Evolutionary conservation across 73 alveolate genomes (phyloP), one percentile per base, ranked within the genome.

Genomic region (Paramecium caudatum): DNA sequence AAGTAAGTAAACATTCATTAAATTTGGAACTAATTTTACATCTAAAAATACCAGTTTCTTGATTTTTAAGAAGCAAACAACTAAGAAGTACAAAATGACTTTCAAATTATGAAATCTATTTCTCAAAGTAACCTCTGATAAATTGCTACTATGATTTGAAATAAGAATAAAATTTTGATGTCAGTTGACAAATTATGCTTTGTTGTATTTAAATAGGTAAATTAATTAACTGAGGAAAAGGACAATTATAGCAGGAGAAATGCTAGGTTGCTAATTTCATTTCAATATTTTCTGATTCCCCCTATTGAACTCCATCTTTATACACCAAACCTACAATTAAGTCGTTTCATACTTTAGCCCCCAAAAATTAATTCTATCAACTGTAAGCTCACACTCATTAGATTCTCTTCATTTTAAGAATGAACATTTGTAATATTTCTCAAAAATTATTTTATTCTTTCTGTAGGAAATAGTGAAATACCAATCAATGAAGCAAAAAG

Each of bases 1-100:
- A 23, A 74, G 43, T 37, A 74, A 21, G 32, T n/a, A 74, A 3
- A 74, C 69, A 9, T 9, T 17, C 88, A 74, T 45, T 74, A 74
- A 2, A 45, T 74, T 43, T 0, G 62, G 62, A 3, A 37, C 88
- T 74, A 74, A 34, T 0, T 41, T 74, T 41, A 4, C 13, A 17
- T n/a, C 17, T 37, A 74, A 39, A 3, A 41, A 74, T 74, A 74
- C 88, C 23, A 43, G 36, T 74, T 15, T 19, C 23, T 6, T 7
- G 12, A 39, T 33, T 74, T 13, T 17, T 74, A 5, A 47, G 3
- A 0, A 43, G 1, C 33, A 74, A 12, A 74, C 43, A 74, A 39
- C 88, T 74, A 15, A 74, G 43, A 23, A 74, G 43, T n/a, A 74
- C 19, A 9, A 65, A 65, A 13, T 5, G 1, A 21, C 6, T 36